These are phyloP conservation scores for Tolypocladium nubicola DNA, from an alignment of 2,329 filamentous ascomycete species.

Conservation along the genomic window DNA sequence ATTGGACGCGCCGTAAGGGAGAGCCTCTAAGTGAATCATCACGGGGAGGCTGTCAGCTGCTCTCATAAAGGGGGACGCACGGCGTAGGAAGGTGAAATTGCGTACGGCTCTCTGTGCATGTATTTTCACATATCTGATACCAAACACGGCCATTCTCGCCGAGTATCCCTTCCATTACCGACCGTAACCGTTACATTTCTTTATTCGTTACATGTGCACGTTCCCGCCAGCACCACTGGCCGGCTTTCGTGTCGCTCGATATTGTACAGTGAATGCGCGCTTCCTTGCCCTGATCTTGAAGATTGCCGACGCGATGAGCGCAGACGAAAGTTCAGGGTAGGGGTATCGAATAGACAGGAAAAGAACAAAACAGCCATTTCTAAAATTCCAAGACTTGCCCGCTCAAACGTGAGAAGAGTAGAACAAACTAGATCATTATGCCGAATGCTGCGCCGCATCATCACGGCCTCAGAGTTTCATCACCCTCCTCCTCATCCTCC, in stretches of 20 bases:
- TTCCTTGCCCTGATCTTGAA: not conserved
- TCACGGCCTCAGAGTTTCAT: slow-evolving; percentile 23
- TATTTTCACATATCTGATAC: not conserved
- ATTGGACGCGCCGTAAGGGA: too few relatives aligned
- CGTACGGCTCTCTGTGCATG: not conserved
- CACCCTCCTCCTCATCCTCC: slow-evolving; percentile 18
- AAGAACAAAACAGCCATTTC: not conserved
- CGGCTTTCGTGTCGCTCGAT: not conserved
- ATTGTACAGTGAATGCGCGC: not conserved
- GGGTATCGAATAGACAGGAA: slow-evolving; percentile 2
- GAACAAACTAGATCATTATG: not conserved
- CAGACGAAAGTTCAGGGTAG: not conserved
- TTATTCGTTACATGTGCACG: not conserved
- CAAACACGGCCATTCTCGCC: not conserved
- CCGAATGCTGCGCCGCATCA: not conserved
- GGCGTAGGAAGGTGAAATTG: not conserved
- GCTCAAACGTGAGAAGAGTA: not conserved
- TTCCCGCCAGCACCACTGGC: not conserved
- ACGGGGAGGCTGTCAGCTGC: too few relatives aligned
- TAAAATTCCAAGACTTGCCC: not conserved
- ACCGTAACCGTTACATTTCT: slow-evolving; percentile 2
- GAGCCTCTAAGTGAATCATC: too few relatives aligned
- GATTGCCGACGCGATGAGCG: not conserved
- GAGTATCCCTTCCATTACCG: not conserved
- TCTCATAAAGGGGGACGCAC: too few relatives aligned